Evolutionary conservation across 2,329 filamentous ascomycete genomes (phyloP).

Genomic region (Atkinsonella hypoxylon): DNA sequence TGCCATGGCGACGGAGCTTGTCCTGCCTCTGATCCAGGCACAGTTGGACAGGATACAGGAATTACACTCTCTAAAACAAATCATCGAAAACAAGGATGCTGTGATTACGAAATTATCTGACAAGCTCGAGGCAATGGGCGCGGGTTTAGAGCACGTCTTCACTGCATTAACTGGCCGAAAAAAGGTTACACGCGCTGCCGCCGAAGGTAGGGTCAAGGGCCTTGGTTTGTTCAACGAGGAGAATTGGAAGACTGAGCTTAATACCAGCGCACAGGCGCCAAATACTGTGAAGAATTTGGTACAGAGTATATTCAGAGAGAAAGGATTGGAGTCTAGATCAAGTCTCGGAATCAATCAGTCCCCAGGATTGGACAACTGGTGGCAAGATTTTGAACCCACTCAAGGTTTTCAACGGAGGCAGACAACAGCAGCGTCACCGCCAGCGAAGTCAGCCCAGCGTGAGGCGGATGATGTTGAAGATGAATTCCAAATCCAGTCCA

Average conservation of each 20-base stretch:
- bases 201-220: slow-evolving; percentile 38
- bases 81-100: slow-evolving; percentile 38
- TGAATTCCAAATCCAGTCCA: slow-evolving; percentile 40
- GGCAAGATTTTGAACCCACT: slow-evolving; percentile 28
- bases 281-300: slow-evolving; percentile 26
- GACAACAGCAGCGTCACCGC: not conserved
- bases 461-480: slow-evolving; percentile 25
- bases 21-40: slow-evolving; percentile 38
- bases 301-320: slow-evolving; percentile 27
- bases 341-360: slow-evolving; percentile 20
- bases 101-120: slow-evolving; percentile 39
- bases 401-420: slow-evolving; percentile 12
- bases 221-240: slow-evolving; percentile 34
- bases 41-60: slow-evolving; percentile 29
- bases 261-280: slow-evolving; percentile 13
- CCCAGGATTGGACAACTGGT: slow-evolving; percentile 34
- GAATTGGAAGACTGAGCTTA: slow-evolving; percentile 25
- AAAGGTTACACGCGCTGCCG: slow-evolving; percentile 29
- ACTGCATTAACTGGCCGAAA: slow-evolving; percentile 36
- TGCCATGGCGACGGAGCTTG: slow-evolving; percentile 33
- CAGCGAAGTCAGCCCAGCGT: too few species aligned
- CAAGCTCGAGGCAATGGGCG: slow-evolving; percentile 40
- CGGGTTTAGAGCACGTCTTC: slow-evolving; percentile 41
- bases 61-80: slow-evolving; percentile 28
- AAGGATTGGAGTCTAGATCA: slow-evolving; percentile 19